A percentile compares a stretch with the other conserved stretches of the same genome.
phyloP scores from a whole-genome alignment of 495 filamentous ascomycete genomes.

The Lophiotrema nucula region DNA sequence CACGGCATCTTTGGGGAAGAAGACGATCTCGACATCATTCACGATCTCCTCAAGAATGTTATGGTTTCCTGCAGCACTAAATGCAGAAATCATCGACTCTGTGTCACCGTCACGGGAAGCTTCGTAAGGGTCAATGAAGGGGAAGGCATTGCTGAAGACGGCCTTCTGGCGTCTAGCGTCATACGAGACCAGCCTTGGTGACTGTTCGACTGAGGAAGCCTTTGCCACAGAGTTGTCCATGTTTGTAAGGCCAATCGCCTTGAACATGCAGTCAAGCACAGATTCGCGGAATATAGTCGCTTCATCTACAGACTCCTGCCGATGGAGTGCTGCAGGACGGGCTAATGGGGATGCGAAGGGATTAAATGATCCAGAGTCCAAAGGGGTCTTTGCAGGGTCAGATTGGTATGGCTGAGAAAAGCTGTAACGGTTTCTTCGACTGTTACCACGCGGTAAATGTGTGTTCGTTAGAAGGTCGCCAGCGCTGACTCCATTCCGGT shows the following conservation, averaged over 20 bases:
- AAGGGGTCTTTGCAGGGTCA: slow-evolving; percentile 49
- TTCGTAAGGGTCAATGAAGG: slow-evolving; percentile 89
- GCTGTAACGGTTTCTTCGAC: slow-evolving; percentile 39
- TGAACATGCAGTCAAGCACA: slow-evolving; percentile 92
- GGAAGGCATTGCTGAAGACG: slow-evolving; percentile 87
- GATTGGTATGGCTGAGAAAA: slow-evolving; percentile 46
- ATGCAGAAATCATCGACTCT: slow-evolving; percentile 73
- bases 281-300: slow-evolving; percentile 84
- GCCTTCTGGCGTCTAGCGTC: slow-evolving; percentile 83
- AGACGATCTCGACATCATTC: slow-evolving; percentile 96
- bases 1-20: slow-evolving; percentile 89
- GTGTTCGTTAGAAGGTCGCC: slow-evolving; percentile 81
- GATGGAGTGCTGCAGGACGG: slow-evolving; percentile 54
- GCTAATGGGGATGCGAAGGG: slow-evolving; percentile 51
- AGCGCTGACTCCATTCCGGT: slow-evolving; percentile 40
- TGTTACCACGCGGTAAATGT: slow-evolving; percentile 64
- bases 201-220: slow-evolving; percentile 71
- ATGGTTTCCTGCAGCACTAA: slow-evolving; percentile 51
- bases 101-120: slow-evolving; percentile 77
- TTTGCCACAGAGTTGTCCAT: slow-evolving; percentile 60
- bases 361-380: slow-evolving; percentile 50
- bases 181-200: slow-evolving; percentile 80
- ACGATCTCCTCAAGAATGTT: slow-evolving; percentile 70
- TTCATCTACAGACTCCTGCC: slow-evolving; percentile 75
- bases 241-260: slow-evolving; percentile 80